Conservation (phyloP, 2,329 filamentous ascomycete genomes). For the Beauveria varroae region DNA sequence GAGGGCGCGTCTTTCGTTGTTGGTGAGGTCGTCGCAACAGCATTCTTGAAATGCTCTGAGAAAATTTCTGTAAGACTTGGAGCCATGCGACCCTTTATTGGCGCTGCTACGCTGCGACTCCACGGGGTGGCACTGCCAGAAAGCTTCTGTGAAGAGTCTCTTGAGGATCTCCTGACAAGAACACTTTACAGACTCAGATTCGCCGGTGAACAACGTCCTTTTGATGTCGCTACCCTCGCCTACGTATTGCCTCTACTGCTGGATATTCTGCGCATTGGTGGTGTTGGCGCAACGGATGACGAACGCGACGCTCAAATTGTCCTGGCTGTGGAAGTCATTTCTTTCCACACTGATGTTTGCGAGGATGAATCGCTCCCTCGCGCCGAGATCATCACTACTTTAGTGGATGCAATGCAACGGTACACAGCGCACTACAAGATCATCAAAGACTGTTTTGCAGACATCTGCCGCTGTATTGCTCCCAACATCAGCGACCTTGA, state of each 20-base stretch:
- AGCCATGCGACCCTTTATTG: slow-evolving; percentile 71
- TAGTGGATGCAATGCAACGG: slow-evolving; percentile 77
- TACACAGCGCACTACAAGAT: slow-evolving; percentile 93
- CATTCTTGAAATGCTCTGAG: slow-evolving; percentile 73
- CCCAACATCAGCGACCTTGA: slow-evolving; percentile 70
- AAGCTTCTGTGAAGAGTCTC: slow-evolving; percentile 67
- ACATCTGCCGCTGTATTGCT: slow-evolving; percentile 77
- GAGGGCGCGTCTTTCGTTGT: slow-evolving; percentile 76
- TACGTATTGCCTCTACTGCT: slow-evolving; percentile 82
- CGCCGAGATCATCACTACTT: slow-evolving; percentile 58
- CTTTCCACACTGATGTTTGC: slow-evolving; percentile 79
- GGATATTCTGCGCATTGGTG: slow-evolving; percentile 69
- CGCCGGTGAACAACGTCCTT: slow-evolving; percentile 84
- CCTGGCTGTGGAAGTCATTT: slow-evolving; percentile 78
- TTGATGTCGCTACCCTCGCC: slow-evolving; percentile 79
- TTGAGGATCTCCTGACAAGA: slow-evolving; percentile 78
- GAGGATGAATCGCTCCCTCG: slow-evolving; percentile 70
- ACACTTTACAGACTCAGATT: slow-evolving; percentile 87
- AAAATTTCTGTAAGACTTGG: slow-evolving; percentile 69
- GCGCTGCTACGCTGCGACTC: slow-evolving; percentile 76
- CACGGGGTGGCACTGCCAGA: slow-evolving; percentile 67
- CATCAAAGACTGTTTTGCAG: slow-evolving; percentile 84
- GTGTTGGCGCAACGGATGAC: slow-evolving; percentile 64
- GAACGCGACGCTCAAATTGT: slow-evolving; percentile 86
- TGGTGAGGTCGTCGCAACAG: slow-evolving; percentile 67